Conservation (phyloP, 2,329 filamentous ascomycete genomes). For the Exophiala sp. region DNA sequence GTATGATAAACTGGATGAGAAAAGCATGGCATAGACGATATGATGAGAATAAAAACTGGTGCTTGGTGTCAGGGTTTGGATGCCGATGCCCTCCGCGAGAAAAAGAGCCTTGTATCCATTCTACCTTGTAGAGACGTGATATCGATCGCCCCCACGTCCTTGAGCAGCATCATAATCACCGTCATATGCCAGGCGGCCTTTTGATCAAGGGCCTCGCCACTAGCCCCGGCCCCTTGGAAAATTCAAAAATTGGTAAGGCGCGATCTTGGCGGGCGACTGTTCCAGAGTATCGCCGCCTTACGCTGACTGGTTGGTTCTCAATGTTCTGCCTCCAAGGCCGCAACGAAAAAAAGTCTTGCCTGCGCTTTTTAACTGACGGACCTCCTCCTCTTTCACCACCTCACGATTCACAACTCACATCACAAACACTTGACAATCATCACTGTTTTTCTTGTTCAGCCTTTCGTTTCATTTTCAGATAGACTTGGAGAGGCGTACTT, state of each 20-base stretch:
- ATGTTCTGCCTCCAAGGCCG: too few relatives aligned
- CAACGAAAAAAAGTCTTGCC: conserved; percentile 20
- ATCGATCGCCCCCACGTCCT: too few relatives aligned
- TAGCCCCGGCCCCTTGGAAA: too few relatives aligned
- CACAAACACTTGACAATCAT: conserved; percentile 10
- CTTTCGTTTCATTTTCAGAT: conserved; percentile 30
- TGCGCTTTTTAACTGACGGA: conserved; percentile 16
- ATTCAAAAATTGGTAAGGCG: too few relatives aligned
- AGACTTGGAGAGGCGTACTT: conserved; percentile 31
- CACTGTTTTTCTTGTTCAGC: conserved; percentile 25
- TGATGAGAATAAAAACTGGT: background rate
- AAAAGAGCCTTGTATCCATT: too few relatives aligned
- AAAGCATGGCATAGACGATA: conserved; percentile 23
- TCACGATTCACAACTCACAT: conserved; percentile 15
- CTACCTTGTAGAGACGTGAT: too few relatives aligned
- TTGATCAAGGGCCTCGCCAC: too few relatives aligned
- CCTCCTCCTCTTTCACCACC: conserved; percentile 17
- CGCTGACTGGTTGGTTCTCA: too few relatives aligned
- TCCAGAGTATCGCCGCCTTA: conserved; percentile 1
- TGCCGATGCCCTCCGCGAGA: too few relatives aligned
- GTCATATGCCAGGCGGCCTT: too few relatives aligned
- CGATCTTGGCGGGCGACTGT: background rate
- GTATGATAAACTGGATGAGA: conserved; percentile 22
- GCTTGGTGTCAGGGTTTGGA: background rate
- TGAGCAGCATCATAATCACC: too few relatives aligned